A percentile compares a stretch with the other conserved stretches of the same genome.
Conservation (phyloP, 805 yeast genomes). For the Tetrapisispora pingtungensis region DNA sequence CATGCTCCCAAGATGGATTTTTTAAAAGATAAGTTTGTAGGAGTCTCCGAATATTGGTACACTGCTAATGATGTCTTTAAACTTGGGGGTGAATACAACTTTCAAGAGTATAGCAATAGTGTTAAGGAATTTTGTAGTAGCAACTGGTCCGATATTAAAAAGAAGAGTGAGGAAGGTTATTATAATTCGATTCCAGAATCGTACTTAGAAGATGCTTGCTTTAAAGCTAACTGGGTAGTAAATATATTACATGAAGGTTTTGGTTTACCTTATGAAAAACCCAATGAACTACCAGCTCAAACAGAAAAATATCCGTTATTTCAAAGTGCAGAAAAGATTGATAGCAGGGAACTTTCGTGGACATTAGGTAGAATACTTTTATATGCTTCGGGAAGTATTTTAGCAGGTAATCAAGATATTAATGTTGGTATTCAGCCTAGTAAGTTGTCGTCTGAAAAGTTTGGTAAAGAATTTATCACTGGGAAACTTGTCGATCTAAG, state of each 20-base stretch:
- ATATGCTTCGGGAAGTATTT: slow-evolving; percentile 66
- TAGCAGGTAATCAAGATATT: slow-evolving; percentile 6
- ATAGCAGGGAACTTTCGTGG: slow-evolving; percentile 90
- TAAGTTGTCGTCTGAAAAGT: slow-evolving; percentile 7
- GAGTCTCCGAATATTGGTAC: slow-evolving; percentile 95
- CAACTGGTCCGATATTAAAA: slow-evolving; percentile 54
- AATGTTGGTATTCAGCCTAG: slow-evolving; percentile 26
- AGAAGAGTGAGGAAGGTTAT: slow-evolving; percentile 41
- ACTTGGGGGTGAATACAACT: slow-evolving; percentile 83
- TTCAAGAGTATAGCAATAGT: slow-evolving; percentile 51
- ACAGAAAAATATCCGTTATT: slow-evolving; percentile 46
- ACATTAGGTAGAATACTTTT: slow-evolving; percentile 81
- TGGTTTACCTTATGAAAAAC: slow-evolving; percentile 62
- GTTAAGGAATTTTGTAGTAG: slow-evolving; percentile 67
- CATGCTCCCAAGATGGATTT: slow-evolving; percentile 88
- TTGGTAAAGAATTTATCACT: slow-evolving; percentile 20
- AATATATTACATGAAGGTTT: slow-evolving; percentile 89
- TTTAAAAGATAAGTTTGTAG: slow-evolving; percentile 71
- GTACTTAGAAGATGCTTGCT: slow-evolving; percentile 67
- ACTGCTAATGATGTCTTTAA: slow-evolving; percentile 87
- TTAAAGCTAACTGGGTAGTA: slow-evolving; percentile 91
- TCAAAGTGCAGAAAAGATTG: slow-evolving; percentile 68
- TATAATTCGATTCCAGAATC: slow-evolving; percentile 50
- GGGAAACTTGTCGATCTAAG: slow-evolving; percentile 7
- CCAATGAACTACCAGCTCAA: slow-evolving; percentile 21